A percentile compares a stretch with the other conserved stretches of the same genome.
Conservation (phyloP, 495 filamentous ascomycete genomes). For the Aspergillus biplanus region DNA sequence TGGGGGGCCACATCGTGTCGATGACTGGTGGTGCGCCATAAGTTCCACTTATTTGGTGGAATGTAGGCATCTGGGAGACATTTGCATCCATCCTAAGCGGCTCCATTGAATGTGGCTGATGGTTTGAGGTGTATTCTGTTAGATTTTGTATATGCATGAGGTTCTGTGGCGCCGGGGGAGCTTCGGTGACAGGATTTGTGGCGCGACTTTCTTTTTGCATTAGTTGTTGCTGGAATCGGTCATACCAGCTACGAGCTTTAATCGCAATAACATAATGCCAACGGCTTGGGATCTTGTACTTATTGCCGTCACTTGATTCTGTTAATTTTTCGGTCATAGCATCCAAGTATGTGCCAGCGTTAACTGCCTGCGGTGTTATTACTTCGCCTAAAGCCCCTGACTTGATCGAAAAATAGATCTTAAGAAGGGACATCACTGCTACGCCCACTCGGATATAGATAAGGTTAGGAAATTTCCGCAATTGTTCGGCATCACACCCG, state of each 20-base stretch:
- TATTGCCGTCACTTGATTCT: conserved; percentile 42
- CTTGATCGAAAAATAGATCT: conserved; percentile 53
- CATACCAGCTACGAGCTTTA: conserved; percentile 43
- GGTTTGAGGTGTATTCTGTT: conserved; percentile 16
- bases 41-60: conserved; percentile 32
- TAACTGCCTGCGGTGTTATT: conserved; percentile 44
- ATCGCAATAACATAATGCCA: conserved; percentile 44
- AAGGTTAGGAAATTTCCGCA: conserved; percentile 51
- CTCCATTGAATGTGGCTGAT: conserved; percentile 17
- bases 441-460: conserved; percentile 49
- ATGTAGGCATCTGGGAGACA: conserved; percentile 23
- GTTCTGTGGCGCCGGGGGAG: conserved; percentile 14
- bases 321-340: conserved; percentile 39
- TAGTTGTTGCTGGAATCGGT: conserved; percentile 36
- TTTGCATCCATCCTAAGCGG: conserved; percentile 24
- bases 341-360: conserved; percentile 50
- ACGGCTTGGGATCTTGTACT: conserved; percentile 43
- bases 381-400: conserved; percentile 48
- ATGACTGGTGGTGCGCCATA: conserved; percentile 19
- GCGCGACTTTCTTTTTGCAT: conserved; percentile 16
- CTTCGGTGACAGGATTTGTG: not conserved
- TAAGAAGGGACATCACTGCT: conserved; percentile 51
- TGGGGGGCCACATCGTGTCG: conserved; percentile 18
- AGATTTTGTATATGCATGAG: conserved; percentile 18
- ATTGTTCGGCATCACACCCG: conserved; percentile 39